Conservation (phyloP, 2,329 filamentous ascomycete species). For the Scedosporium apiospermum region DNA sequence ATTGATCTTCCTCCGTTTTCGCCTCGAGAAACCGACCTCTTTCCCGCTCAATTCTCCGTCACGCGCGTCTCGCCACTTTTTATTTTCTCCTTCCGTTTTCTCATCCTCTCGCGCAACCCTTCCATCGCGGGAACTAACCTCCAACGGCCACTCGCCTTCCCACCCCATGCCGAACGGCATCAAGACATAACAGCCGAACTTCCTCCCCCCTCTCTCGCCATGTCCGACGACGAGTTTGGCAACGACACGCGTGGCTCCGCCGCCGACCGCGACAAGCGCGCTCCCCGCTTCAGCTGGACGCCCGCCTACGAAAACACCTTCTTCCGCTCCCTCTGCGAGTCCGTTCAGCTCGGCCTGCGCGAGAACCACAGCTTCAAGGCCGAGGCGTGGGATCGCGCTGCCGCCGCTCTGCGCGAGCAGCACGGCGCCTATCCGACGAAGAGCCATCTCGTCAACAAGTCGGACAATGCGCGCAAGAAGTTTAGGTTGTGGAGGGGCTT, state of each 20-base stretch:
- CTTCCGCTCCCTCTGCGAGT: constrained; percentile 51
- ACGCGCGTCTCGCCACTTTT: neutral
- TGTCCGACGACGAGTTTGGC: constrained; percentile 6
- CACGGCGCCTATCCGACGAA: constrained; percentile 50
- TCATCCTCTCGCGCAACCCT: neutral
- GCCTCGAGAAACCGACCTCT: neutral
- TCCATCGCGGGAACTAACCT: neutral
- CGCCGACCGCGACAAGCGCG: constrained; percentile 16
- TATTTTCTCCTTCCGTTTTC: neutral
- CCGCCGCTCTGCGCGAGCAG: constrained; percentile 41
- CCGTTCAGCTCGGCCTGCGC: constrained; percentile 44
- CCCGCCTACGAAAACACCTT: constrained; percentile 49
- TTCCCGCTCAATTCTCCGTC: neutral
- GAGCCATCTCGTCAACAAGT: constrained; percentile 54
- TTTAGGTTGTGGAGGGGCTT: constrained; percentile 52
- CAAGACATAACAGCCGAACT: neutral
- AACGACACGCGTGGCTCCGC: neutral
- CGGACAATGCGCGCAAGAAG: constrained; percentile 53
- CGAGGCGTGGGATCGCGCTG: constrained; percentile 51
- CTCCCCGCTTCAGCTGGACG: constrained; percentile 52
- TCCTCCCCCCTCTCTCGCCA: neutral
- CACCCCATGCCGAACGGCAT: neutral
- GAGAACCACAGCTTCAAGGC: constrained; percentile 53
- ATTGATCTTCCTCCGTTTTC: too few species aligned
- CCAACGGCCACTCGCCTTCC: too few species aligned